Conservation (phyloP, 768 basidiomycete genomes). For the Hortiboletus campestris region DNA sequence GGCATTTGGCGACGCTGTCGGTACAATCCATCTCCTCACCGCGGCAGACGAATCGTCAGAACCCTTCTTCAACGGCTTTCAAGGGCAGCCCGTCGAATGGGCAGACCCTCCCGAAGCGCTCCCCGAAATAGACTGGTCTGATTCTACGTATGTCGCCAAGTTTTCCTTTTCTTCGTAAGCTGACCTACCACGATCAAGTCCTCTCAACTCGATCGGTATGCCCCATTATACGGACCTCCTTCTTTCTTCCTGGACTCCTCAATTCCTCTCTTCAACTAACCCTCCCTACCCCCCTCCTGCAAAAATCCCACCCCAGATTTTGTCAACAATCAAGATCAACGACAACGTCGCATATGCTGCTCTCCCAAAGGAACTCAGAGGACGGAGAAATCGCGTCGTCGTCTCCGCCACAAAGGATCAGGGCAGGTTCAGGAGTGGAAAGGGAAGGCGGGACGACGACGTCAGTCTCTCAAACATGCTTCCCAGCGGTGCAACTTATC, state of each 20-base stretch:
- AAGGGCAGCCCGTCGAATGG: constrained; percentile 84
- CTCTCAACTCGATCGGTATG: constrained; percentile 85
- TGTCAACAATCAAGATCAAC: constrained; percentile 77
- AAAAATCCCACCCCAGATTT: constrained; percentile 77
- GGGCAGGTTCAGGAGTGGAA: constrained; percentile 86
- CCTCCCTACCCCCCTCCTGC: constrained; percentile 62
- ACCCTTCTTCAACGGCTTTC: constrained; percentile 83
- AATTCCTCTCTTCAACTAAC: constrained; percentile 51
- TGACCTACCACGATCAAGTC: constrained; percentile 43
- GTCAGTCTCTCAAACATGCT: constrained; percentile 14
- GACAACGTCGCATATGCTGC: constrained; percentile 90
- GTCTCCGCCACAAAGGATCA: constrained; percentile 51
- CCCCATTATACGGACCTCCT: constrained; percentile 77
- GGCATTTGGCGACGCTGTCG: constrained; percentile 88
- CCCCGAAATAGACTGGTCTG: constrained; percentile 77
- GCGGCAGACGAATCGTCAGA: constrained; percentile 61
- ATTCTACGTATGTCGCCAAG: constrained; percentile 60
- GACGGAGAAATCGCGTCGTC: constrained; percentile 72
- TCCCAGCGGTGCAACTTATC: constrained; percentile 2
- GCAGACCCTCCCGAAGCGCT: constrained; percentile 68
- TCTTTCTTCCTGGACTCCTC: constrained; percentile 61
- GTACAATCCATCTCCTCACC: constrained; percentile 77
- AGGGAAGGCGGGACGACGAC: constrained; percentile 47
- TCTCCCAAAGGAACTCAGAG: constrained; percentile 81
- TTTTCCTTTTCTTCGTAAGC: background rate